Base-by-base conservation (phyloP, 2,329 filamentous ascomycete genomes). In the Alternaria sp. region DNA sequence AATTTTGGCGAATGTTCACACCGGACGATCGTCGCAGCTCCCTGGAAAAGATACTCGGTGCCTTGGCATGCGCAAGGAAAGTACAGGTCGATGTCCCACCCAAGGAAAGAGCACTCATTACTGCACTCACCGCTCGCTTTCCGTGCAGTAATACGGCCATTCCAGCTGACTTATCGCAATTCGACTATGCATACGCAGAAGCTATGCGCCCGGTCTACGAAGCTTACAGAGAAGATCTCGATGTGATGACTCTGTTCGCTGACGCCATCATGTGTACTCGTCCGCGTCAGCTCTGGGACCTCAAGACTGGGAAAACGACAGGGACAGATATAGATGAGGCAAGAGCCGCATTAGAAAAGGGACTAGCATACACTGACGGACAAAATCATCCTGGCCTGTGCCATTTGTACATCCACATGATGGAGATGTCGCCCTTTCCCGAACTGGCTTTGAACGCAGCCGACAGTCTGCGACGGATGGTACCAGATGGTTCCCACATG, bases 1-100 rank as follows among this genome's bases (percentile, higher is more conserved):
- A 92, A 68, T 86, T 89, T 0, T 92, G 90, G 90, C 84, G 85
- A 16, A 82, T 86, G 36, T 91, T 92, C 63, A 88, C 47, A 12
- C 38, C n/a, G 6, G 55, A 89, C 55, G 75, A 81, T 0, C 74
- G 77, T 9, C 76, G 79, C 0, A 79, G 82, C 0, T 79, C 82
- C 0, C 76, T 86, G 5, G 90, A 92, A 71, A 76, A 77, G 49
- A 87, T 86, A 1, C 81, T 93, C 12, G 2, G 24, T 5, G 30
- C 30, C 5, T 24, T 48, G n/a, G 30, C 3, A 18, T 16, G n/a
- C 7, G 44, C 28, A 5, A 8, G 32, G 1, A 5, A 34, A 5
- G 18, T 24, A 3, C 28, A 14, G 14, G 46, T 6, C 18, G 3
- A 32, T 48, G 44, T 14, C 3, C 20, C 46, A 7, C 30, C 46